A percentile compares a stretch with the other conserved stretches of the same genome.
These are phyloP conservation scores for Coniosporium uncinatum DNA, from an alignment of 2,329 filamentous ascomycete species.

Conservation along the genomic window DNA sequence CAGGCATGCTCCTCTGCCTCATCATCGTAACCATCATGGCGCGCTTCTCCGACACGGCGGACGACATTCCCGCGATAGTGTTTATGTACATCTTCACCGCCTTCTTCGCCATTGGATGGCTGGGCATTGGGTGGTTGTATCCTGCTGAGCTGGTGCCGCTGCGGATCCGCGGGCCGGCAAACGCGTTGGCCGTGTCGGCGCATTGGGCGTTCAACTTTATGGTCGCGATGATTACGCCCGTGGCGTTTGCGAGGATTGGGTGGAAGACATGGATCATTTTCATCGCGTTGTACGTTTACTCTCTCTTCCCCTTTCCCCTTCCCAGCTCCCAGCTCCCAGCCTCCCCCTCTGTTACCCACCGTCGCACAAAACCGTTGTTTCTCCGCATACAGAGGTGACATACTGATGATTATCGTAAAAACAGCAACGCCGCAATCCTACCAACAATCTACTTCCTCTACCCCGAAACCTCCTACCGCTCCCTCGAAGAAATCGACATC, in stretches of 20 bases:
- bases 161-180: slow-evolving; percentile 56
- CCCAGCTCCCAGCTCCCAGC: too few species aligned
- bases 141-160: slow-evolving; percentile 58
- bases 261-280: slow-evolving; percentile 71
- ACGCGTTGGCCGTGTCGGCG: slow-evolving; percentile 51
- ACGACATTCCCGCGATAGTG: slow-evolving; percentile 50
- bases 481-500: slow-evolving; percentile 71
- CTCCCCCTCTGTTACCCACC: too few species aligned
- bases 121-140: slow-evolving; percentile 52
- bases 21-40: slow-evolving; percentile 56
- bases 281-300: slow-evolving; percentile 60
- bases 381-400: too few species aligned
- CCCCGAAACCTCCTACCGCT: slow-evolving; percentile 67
- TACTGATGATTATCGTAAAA: not conserved
- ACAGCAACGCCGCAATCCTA: not conserved
- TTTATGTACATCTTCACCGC: slow-evolving; percentile 71
- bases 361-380: too few species aligned
- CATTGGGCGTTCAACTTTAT: slow-evolving; percentile 59
- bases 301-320: slow-evolving; percentile 45
- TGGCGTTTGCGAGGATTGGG: slow-evolving; percentile 50
- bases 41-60: slow-evolving; percentile 27
- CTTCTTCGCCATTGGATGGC: slow-evolving; percentile 60
- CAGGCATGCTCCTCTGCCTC: slow-evolving; percentile 57
- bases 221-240: slow-evolving; percentile 51
- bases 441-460: slow-evolving; percentile 29